Percentiles rank a stretch among this genome's conserved stretches.
These are phyloP conservation scores for Melaleuca quinquenervia DNA, from an alignment of 345 rosid genomes.

Conservation along the genomic window DNA sequence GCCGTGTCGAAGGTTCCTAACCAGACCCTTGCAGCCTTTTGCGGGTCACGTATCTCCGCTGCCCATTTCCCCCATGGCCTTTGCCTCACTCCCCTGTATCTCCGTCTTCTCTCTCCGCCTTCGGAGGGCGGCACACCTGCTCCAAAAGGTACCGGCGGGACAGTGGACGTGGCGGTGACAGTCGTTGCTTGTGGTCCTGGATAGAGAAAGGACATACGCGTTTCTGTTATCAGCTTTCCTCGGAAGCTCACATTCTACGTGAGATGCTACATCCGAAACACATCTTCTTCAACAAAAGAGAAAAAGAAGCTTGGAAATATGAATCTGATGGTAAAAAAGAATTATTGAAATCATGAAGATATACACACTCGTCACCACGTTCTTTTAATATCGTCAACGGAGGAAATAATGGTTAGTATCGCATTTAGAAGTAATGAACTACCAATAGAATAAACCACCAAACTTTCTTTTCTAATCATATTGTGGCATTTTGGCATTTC, in stretches of 20 bases:
- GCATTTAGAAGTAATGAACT: not conserved
- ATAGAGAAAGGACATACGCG: not conserved
- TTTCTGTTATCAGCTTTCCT: not conserved
- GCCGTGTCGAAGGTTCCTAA: constrained; percentile 83
- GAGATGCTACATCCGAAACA: not conserved
- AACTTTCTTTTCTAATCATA: not conserved
- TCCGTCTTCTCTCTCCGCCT: constrained; percentile 41
- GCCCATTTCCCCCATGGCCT: constrained; percentile 97
- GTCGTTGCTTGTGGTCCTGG: not conserved
- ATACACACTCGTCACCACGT: not conserved
- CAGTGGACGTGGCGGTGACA: not conserved
- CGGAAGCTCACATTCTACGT: not conserved
- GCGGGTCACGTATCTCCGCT: constrained; percentile 84
- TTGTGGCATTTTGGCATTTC: not conserved
- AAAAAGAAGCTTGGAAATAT: not conserved
- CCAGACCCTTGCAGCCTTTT: constrained; percentile 80
- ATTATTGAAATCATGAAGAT: not conserved
- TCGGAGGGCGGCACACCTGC: constrained; percentile 7
- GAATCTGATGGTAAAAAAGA: not conserved
- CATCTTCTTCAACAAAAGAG: not conserved
- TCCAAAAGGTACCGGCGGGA: not conserved
- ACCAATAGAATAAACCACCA: not conserved
- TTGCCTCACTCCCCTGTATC: constrained; percentile 82
- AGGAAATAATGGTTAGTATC: not conserved
- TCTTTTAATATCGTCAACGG: not conserved